Evolutionary conservation across 768 basidiomycete genomes (phyloP), one percentile per base, ranked within the genome.

Genomic region (Leccinum obscurum): DNA sequence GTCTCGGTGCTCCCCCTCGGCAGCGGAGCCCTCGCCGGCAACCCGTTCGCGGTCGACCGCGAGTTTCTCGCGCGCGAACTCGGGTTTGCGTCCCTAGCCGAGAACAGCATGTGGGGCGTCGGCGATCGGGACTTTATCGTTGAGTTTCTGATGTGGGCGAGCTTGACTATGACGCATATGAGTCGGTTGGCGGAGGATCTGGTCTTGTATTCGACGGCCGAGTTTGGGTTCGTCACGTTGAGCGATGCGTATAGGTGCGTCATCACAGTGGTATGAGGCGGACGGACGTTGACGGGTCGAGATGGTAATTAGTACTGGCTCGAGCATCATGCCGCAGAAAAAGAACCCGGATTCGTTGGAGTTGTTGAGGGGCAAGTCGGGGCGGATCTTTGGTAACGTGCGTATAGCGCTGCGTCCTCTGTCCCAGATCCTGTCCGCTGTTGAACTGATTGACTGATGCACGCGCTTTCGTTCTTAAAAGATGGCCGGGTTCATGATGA

Each of bases 271-370:
- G 17, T 41, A 0, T 41, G 6, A 17, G 15, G 11, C n/a, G 26
- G 3, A 4, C n/a, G 4, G 4, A 22, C 52, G 39, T 52, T 54
- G 60, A 59, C 52, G 17, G 20, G n/a, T n/a, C n/a, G n/a, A n/a
- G n/a, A n/a, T n/a, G n/a, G 7, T 2, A 26, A 44, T 9, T 64
- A 98, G 95, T 72, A 99, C 97, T 49, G 97, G 97, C 7, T 98
- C 95, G 44, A 98, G 95, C 66, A 98, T 99, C 72, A 99, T 99
- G 97, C 97, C 97, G 6, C 97, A 98, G 72, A 98, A 99, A 80
- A 99, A 98, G 78, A 98, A 98, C 70, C 93, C 95, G 0, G 97
- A 98, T 73, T 98, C 96, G 10, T 79, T 97, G 57, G 97, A 99
- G 75, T 81, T 99, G 22, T 80, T 99, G 59, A 87, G 97, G 59